Conservation (phyloP, 2,329 filamentous ascomycete genomes). For the Paecilomyces variotii region DNA sequence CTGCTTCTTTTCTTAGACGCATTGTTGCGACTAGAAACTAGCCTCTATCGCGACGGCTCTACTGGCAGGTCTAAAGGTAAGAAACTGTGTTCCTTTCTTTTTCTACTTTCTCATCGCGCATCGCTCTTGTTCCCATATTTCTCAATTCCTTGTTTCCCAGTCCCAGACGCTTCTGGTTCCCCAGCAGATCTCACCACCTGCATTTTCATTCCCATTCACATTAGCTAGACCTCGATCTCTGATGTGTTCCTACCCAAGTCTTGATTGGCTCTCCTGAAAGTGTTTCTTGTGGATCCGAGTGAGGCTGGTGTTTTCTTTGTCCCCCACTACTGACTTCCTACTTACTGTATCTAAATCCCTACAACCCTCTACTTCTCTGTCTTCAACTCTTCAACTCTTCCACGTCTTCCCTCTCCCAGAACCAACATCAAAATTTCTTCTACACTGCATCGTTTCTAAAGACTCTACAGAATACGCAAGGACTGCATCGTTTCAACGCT, state of each 20-base stretch:
- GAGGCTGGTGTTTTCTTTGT: not conserved
- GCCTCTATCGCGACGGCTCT: not conserved
- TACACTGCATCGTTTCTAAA: not conserved
- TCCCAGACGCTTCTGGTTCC: not conserved
- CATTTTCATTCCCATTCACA: conserved; percentile 1
- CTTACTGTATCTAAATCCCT: not conserved
- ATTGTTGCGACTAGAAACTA: not conserved
- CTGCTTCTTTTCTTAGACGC: not conserved
- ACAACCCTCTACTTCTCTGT: not conserved
- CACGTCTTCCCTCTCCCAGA: not conserved
- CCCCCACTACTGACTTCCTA: not conserved
- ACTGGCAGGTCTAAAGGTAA: not conserved
- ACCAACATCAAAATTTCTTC: not conserved
- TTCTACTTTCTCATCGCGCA: not conserved
- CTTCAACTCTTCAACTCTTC: not conserved
- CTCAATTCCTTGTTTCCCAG: not conserved
- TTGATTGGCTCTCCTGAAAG: not conserved
- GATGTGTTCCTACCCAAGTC: not conserved
- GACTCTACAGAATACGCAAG: not conserved
- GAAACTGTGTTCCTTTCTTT: not conserved
- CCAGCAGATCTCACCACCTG: not conserved
- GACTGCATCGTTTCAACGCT: not conserved
- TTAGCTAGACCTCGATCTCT: not conserved
- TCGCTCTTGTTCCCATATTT: not conserved
- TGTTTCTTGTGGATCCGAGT: not conserved